Evolutionary conservation across 2,329 filamentous ascomycete species (phyloP), one percentile per base, ranked within the genome.

Genomic region (Penicillium sp.): DNA sequence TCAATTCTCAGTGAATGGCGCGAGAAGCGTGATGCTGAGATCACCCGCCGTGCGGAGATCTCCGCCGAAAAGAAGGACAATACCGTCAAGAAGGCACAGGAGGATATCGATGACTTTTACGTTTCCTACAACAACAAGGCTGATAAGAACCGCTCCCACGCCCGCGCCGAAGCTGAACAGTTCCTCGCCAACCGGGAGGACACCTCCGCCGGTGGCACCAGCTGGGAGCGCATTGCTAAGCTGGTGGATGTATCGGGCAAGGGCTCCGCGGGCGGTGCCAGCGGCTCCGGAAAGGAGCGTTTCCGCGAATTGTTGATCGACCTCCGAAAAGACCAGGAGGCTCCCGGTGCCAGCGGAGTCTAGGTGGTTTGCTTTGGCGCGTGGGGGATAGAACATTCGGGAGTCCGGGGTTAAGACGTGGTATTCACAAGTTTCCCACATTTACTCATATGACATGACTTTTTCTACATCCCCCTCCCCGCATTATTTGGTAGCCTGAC

Each of bases 51-150:
- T 69, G 88, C 91, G 64, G 88, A 96, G 75, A 86, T 93, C 65
- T 93, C 93, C 54, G 86, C 87, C 42, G 82, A 86, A 64, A 91
- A 93, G 79, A 94, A 94, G 74, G 85, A 86, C 62, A 88, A 93
- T 74, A 97, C 92, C 2, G 80, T 97, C 72, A 87, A 91, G 74
- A 91, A 94, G 67, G 94, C 94, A 12, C 91, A 92, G 72, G 85
- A 93, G 74, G 94, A 95, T 75, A 96, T 99, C 64, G 94, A 99
- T 75, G 94, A 97, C 75, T 99, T 97, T 80, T 99, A 99, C 82
- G 93, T 97, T 73, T 97, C 96, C 78, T 99, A 99, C 82, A 97
- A 97, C 81, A 88, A 89, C 77, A 96, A 97, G 81, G 93, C 94
- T 76, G 94, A 99, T 75, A 97, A 97, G 84, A 86, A 85, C 59